Conservation (phyloP, 1,139 yeast genomes). For the Lodderomyces margitis region DNA sequence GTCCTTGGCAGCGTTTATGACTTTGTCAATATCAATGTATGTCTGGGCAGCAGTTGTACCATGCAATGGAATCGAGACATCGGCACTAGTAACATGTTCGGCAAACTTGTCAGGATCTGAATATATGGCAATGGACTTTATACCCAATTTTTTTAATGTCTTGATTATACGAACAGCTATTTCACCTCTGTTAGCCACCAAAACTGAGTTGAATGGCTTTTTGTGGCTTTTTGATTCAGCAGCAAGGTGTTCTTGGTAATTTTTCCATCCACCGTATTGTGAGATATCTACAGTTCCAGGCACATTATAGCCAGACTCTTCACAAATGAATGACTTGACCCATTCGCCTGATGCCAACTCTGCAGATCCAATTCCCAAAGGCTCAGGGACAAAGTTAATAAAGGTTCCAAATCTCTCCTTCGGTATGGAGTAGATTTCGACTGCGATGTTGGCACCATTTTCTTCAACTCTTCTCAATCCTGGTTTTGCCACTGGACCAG, state of each 20-base stretch:
- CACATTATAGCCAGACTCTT: constrained; percentile 74
- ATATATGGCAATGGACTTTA: constrained; percentile 81
- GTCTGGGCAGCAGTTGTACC: constrained; percentile 90
- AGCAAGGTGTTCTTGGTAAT: constrained; percentile 49
- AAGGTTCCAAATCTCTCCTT: constrained; percentile 74
- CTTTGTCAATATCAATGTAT: constrained; percentile 79
- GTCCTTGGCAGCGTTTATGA: constrained; percentile 77
- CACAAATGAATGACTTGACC: constrained; percentile 93
- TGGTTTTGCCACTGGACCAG: constrained; percentile 82
- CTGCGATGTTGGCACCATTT: constrained; percentile 58
- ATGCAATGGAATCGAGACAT: constrained; percentile 71
- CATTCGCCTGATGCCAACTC: constrained; percentile 76
- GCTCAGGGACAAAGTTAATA: constrained; percentile 86
- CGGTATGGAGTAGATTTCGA: constrained; percentile 86
- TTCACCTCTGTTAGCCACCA: constrained; percentile 97
- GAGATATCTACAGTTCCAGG: constrained; percentile 80
- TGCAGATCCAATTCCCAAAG: constrained; percentile 90
- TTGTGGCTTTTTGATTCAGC: constrained; percentile 21
- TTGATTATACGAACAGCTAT: constrained; percentile 92
- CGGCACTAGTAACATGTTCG: constrained; percentile 80
- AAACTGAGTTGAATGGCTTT: constrained; percentile 76
- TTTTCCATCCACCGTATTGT: constrained; percentile 82
- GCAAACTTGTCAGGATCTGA: constrained; percentile 90
- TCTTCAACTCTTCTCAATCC: constrained; percentile 71
- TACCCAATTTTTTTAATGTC: constrained; percentile 77